Evolutionary conservation across 495 filamentous ascomycete species (phyloP), one percentile per base, ranked within the genome.

Genomic region (Pseudomonodictys pantanalensis): DNA sequence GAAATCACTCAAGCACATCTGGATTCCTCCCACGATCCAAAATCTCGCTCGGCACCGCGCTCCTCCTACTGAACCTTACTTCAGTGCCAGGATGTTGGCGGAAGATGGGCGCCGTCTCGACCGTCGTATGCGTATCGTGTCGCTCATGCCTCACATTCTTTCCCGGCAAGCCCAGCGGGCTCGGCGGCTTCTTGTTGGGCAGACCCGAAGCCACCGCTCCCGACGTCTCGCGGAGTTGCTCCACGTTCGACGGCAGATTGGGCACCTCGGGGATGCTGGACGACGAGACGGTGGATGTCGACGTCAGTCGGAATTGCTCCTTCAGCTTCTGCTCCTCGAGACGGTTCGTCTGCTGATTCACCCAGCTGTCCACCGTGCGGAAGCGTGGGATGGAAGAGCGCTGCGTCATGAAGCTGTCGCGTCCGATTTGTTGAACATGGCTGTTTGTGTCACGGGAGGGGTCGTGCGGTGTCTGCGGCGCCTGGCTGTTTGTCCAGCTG

Each of bases 281-380:
- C 4, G 52, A 55, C 11, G 17, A 41, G 18, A 38, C 35, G 22
- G 54, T 59, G 12, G 49, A 59, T 18, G 49, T 52, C 11, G 41
- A 23, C 6, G 58, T 56, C 8, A 51, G 22, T 2, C 54, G 59
- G 25, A 60, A 33, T 48, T 54, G 39, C 8, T 69, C 67, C 10
- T 49, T 39, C 10, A 66, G 51, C 46, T 62, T 62, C 45, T 65
- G 60, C 28, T 57, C 58, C 18, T 65, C 67, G 25, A 69, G 22
- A 8, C 71, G 66, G 8, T 56, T 56, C 0, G 72, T 52, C 62
- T 86, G 84, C 58, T 86, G 79, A 62, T 79, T 75, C 2, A 87
- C 83, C 84, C 84, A 87, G 12, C 78, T 81, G 43, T 72, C 73
- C 49, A 87, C 72, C 8, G 75, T 76, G 24, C 82, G 77, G 65